phyloP scores from a whole-genome alignment of 2,329 filamentous ascomycete genomes.

The Cordyceps javanica region DNA sequence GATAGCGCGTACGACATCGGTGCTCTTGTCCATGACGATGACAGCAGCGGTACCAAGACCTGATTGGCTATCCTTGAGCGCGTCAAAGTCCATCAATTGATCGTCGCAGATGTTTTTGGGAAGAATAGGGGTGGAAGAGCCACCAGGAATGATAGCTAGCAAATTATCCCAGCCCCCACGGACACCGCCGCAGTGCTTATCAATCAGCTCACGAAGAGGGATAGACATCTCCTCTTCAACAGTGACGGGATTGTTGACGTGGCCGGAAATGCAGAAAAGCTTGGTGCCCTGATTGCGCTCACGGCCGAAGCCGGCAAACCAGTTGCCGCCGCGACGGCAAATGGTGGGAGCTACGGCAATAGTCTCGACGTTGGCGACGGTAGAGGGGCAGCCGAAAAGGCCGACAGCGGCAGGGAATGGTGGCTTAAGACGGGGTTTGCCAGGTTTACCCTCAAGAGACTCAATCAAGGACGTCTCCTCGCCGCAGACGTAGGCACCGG shows the following conservation, averaged over 20 bases:
- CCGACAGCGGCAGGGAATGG: conserved; percentile 96
- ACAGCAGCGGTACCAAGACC: conserved; percentile 96
- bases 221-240: conserved; percentile 99
- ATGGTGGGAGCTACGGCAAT: conserved; percentile 94
- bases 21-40: conserved; percentile 98
- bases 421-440: conserved; percentile 97
- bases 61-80: conserved; percentile 93
- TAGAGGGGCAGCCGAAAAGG: conserved; percentile 96
- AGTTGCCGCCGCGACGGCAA: conserved; percentile 80
- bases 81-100: conserved; percentile 98
- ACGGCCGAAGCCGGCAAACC: conserved; percentile 91
- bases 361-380: conserved; percentile 97
- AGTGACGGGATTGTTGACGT: conserved; percentile 97
- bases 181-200: conserved; percentile 96
- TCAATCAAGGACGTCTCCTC: conserved; percentile 98
- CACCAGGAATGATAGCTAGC: conserved; percentile 88
- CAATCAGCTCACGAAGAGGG: conserved; percentile 88
- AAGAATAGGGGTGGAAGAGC: conserved; percentile 92
- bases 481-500: conserved; percentile 95
- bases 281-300: conserved; percentile 97
- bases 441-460: conserved; percentile 95
- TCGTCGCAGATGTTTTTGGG: conserved; percentile 87
- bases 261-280: conserved; percentile 95
- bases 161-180: conserved; percentile 97
- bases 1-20: conserved; percentile 92